Evolutionary conservation across 179 eudicot species (phyloP).

Genomic region (Heliamphora pulchella): DNA sequence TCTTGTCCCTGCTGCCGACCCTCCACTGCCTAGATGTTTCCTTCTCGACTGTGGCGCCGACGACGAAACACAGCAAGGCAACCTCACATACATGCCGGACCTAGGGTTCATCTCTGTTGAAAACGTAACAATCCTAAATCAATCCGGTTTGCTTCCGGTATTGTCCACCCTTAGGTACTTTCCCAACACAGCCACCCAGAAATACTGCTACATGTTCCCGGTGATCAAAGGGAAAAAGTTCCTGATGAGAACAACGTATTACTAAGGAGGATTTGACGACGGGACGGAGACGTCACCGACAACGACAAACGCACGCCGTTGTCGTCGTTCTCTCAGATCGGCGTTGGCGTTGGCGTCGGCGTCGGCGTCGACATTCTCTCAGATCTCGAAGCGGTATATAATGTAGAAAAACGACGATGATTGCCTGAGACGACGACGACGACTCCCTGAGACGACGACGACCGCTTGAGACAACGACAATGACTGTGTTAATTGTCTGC

Average conservation of each 20-base stretch:
- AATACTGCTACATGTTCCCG: slow-evolving; percentile 55
- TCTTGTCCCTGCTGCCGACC: slow-evolving; percentile 27
- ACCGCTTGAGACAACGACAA: no score
- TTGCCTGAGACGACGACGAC: no score
- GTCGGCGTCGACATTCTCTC: no score
- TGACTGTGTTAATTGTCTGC: no score
- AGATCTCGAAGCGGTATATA: no score
- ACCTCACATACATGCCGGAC: slow-evolving; percentile 50
- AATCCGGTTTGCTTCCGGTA: slow-evolving; percentile 33
- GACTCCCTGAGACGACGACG: no score
- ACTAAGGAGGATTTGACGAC: slow-evolving; percentile 75
- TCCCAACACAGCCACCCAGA: slow-evolving; percentile 40
- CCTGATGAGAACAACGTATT: slow-evolving; percentile 60
- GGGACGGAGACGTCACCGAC: slow-evolving; percentile 18
- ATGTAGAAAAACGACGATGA: no score
- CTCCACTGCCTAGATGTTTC: slow-evolving; percentile 40
- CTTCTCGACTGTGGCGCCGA: slow-evolving; percentile 62
- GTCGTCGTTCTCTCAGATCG: slow-evolving; percentile 74
- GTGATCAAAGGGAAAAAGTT: slow-evolving; percentile 43
- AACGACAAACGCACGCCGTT: slow-evolving; percentile 20
- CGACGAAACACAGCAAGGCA: slow-evolving; percentile 17
- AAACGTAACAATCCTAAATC: slow-evolving; percentile 35
- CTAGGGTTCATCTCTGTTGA: slow-evolving; percentile 39
- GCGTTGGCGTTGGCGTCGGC: no score
- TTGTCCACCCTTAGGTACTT: slow-evolving; percentile 53